Base-by-base conservation (phyloP, 2,329 filamentous ascomycete genomes). In the Oidium heveae region DNA sequence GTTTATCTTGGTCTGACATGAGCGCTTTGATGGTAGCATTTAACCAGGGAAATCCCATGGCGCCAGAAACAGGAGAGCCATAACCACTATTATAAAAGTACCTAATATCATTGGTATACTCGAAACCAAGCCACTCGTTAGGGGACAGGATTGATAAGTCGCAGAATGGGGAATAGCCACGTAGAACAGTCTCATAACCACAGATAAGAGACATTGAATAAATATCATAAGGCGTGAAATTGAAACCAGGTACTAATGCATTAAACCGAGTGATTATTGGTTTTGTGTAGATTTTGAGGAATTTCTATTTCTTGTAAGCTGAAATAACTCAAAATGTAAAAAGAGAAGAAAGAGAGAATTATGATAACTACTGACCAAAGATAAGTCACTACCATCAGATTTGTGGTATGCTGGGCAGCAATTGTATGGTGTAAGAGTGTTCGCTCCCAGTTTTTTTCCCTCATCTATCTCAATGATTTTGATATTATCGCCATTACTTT, bases 51-150 rank as follows among this genome's bases (percentile, higher is more conserved):
- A 68, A 71, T 1, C 73, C 73, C 34, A 75, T 67, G 2, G 66
- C 66, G 0, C 70, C 69, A 1, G 70, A 69, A 5, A 71, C 63
- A 1, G 65, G 60, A 46, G 70, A 70, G 39, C 72, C 72, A 57
- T 75, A 75, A n/a, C 74, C 73, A 1, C 68, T 63, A 64, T 75
- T 75, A 62, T 72, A 70, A 61, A 69, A 68, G 60, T 72, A 73
- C 61, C 68, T 67, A 55, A 73, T 65, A 58, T 73, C 71, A 58
- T 72, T 72, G 54, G 68, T 68, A 60, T 73, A 73, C 59, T 73
- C 71, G 56, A 72, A 73, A 12, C 63, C 65, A 8, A 73, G 66
- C 71, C 70, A 73, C 46, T 73, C 70, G 57, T 71, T 68, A 4
- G 68, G 63, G 6, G 65, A 64, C 57, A 73, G 71, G 1, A 73